phyloP scores from a whole-genome alignment of 768 basidiomycete species.

The Macrolepiota dolichaula region DNA sequence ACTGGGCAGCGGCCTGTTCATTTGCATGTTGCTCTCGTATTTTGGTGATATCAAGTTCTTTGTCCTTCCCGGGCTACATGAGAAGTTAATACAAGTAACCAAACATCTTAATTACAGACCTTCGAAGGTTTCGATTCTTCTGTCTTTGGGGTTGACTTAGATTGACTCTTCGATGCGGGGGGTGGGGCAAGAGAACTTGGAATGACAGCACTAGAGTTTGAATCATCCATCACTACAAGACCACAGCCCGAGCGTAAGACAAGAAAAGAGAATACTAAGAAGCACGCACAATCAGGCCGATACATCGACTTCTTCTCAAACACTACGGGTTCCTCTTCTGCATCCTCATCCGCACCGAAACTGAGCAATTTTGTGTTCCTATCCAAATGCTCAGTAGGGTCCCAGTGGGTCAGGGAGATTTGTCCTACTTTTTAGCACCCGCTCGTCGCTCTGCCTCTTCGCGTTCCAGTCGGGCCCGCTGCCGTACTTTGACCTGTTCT shows the following conservation, averaged over 20 bases:
- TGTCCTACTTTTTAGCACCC: constrained; percentile 82
- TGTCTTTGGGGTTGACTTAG: constrained; percentile 8
- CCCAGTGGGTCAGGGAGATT: neutral
- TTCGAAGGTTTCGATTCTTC: constrained; percentile 10
- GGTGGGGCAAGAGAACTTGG: constrained; percentile 39
- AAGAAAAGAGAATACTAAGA: neutral
- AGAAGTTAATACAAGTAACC: neutral
- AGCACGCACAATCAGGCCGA: constrained; percentile 74
- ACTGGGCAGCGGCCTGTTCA: constrained; percentile 67
- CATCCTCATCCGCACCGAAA: constrained; percentile 73
- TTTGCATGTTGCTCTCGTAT: constrained; percentile 75
- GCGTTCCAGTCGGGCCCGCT: constrained; percentile 71
- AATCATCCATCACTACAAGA: constrained; percentile 34
- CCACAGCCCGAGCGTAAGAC: neutral
- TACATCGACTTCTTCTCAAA: constrained; percentile 81
- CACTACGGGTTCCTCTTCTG: constrained; percentile 47
- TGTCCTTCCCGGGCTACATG: constrained; percentile 35
- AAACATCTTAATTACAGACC: constrained; percentile 11
- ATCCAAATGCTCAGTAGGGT: neutral
- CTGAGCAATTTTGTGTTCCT: constrained; percentile 90
- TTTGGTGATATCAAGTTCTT: constrained; percentile 52
- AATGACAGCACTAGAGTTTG: constrained; percentile 24
- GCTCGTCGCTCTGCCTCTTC: constrained; percentile 70
- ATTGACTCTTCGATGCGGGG: constrained; percentile 14
- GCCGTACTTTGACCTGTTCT: constrained; percentile 77